These are phyloP conservation scores for Cucurbita pepo DNA, from an alignment of 306 rosid species.

Conservation along the genomic window DNA sequence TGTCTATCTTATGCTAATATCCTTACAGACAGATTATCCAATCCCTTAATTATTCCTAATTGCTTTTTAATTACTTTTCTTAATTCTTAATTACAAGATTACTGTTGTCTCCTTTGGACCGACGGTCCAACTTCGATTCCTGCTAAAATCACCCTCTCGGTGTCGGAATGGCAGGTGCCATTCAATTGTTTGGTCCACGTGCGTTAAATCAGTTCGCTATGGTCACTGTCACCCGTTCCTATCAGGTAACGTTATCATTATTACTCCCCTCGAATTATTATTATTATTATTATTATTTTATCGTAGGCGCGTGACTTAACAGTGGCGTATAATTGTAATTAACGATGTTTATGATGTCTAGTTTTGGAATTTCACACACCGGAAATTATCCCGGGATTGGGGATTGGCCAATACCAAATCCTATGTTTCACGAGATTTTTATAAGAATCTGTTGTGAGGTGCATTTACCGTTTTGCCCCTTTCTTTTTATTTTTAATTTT, in stretches of 20 bases:
- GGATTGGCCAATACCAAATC: background rate
- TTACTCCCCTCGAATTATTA: background rate
- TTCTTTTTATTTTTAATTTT: background rate
- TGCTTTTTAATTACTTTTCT: background rate
- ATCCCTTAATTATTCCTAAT: background rate
- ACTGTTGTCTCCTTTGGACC: background rate
- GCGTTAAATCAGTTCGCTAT: background rate
- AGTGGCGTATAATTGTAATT: background rate
- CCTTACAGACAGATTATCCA: background rate
- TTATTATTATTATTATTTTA: background rate
- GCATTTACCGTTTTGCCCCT: background rate
- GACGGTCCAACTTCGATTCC: background rate
- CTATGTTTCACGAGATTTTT: background rate
- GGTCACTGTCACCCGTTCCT: background rate
- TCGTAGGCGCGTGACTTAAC: background rate
- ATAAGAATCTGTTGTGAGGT: background rate
- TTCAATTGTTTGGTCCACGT: conserved; percentile 11
- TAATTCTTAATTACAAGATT: background rate
- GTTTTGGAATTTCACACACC: background rate
- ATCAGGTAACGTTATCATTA: conserved; percentile 6
- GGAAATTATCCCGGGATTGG: background rate
- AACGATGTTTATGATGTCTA: background rate
- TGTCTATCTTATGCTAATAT: background rate
- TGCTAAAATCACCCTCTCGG: background rate
- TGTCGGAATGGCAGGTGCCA: background rate